Conservation (phyloP, 805 yeast species). For the Ascoidea tarda region DNA sequence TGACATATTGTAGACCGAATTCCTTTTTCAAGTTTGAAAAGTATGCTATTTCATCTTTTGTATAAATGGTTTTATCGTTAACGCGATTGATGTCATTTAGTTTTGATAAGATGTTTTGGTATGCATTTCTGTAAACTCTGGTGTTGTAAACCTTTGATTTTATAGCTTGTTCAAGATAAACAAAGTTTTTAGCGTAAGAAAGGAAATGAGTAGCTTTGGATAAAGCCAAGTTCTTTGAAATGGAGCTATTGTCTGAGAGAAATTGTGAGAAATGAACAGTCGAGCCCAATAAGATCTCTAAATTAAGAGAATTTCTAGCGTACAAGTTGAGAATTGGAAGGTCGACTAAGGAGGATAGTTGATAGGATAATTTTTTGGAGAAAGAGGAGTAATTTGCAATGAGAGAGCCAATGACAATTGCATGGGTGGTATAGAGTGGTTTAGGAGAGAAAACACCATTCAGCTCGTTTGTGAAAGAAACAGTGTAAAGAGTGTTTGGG, state of each 20-base stretch:
- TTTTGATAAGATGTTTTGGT: too few species aligned
- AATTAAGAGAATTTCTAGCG: constrained; percentile 28
- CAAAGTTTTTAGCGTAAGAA: too few species aligned
- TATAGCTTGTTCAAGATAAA: too few species aligned
- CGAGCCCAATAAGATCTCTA: constrained; percentile 31
- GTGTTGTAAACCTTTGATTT: too few species aligned
- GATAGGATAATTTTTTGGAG: constrained; percentile 11
- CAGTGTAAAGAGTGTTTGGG: constrained; percentile 40
- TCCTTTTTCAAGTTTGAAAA: constrained; percentile 28
- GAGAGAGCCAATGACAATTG: constrained; percentile 27
- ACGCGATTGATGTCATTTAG: too few species aligned
- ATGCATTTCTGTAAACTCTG: too few species aligned
- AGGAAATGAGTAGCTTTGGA: too few species aligned
- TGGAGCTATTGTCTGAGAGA: too few species aligned
- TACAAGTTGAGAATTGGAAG: constrained; percentile 39
- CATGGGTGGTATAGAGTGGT: constrained; percentile 46
- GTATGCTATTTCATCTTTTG: constrained; percentile 20
- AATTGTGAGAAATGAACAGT: constrained; percentile 21
- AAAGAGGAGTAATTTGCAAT: constrained; percentile 19
- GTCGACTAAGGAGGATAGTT: constrained; percentile 22
- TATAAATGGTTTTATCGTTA: too few species aligned
- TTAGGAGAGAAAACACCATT: constrained; percentile 67
- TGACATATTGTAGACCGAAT: constrained; percentile 32
- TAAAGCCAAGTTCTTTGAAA: too few species aligned
- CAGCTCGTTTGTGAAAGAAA: constrained; percentile 43